Evolutionary conservation across 306 rosid genomes (phyloP).

Genomic region (Albizia julibrissin): DNA sequence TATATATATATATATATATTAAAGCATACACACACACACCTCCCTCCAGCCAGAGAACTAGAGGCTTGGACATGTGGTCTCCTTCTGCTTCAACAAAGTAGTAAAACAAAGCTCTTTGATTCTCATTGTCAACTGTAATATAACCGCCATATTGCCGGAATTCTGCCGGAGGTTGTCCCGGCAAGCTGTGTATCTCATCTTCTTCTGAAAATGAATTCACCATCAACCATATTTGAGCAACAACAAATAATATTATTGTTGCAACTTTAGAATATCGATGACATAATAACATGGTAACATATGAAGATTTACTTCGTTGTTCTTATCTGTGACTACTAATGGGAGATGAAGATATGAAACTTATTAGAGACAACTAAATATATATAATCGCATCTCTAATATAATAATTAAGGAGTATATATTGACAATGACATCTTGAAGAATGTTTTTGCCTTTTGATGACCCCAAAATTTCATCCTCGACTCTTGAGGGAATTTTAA

Average conservation of each 20-base stretch:
- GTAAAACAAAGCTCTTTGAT: constrained; percentile 31
- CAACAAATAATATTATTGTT: constrained; percentile 18
- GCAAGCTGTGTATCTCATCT: constrained; percentile 55
- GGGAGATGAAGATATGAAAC: not conserved
- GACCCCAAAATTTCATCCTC: no score
- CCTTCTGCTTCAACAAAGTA: constrained; percentile 4
- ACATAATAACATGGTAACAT: constrained; percentile 36
- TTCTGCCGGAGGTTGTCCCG: constrained; percentile 72
- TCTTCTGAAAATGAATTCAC: constrained; percentile 1
- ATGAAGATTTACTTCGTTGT: not conserved
- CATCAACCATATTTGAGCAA: not conserved
- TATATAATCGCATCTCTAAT: no score
- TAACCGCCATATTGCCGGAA: constrained; percentile 84
- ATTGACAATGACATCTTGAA: no score
- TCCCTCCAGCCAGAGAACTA: constrained; percentile 81
- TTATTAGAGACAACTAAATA: no score
- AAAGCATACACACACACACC: not conserved
- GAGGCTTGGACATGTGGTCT: constrained; percentile 72
- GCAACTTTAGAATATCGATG: constrained; percentile 34
- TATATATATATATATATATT: not conserved
- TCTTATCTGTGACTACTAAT: no score
- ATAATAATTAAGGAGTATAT: no score
- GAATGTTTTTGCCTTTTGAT: no score
- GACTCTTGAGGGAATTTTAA: no score
- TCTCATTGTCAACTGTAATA: constrained; percentile 62